Percentiles rank a stretch among this genome's conserved stretches.
phyloP scores from a whole-genome alignment of 2,329 filamentous ascomycete genomes.

The Dothistroma pini region DNA sequence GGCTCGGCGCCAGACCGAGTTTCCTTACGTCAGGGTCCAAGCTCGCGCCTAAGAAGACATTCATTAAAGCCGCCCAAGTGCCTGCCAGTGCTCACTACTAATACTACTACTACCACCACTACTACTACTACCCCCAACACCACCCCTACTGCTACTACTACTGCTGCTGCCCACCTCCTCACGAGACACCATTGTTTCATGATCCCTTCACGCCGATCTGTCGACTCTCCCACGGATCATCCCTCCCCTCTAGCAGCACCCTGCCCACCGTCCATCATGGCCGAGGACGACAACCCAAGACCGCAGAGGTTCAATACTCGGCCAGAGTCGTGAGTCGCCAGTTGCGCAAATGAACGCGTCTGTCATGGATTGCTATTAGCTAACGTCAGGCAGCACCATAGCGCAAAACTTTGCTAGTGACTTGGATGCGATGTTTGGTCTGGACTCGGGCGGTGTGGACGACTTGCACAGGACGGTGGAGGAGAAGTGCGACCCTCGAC shows the following conservation, averaged over 20 bases:
- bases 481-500: constrained; percentile 63
- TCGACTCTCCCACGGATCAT: background rate
- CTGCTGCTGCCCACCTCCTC: background rate
- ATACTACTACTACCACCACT: background rate
- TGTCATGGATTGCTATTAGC: background rate
- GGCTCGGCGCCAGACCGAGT: too few relatives aligned
- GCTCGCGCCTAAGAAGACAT: too few relatives aligned
- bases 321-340: constrained; percentile 28
- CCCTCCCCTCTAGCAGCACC: background rate
- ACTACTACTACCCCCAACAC: background rate
- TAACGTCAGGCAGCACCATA: constrained; percentile 62
- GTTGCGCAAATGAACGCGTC: background rate
- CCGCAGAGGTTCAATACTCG: constrained; percentile 13
- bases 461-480: constrained; percentile 71
- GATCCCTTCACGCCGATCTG: background rate
- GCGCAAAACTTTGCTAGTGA: constrained; percentile 82
- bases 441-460: constrained; percentile 71
- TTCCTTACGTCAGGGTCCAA: too few relatives aligned
- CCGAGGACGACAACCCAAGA: constrained; percentile 5
- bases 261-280: constrained; percentile 7
- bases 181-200: background rate
- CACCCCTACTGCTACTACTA: background rate
- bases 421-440: constrained; percentile 83
- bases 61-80: too few relatives aligned
- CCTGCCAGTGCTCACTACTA: background rate